Evolutionary conservation across 805 yeast genomes (phyloP), one percentile per base, ranked within the genome.

Genomic region (Diddensiella santjacobensis): DNA sequence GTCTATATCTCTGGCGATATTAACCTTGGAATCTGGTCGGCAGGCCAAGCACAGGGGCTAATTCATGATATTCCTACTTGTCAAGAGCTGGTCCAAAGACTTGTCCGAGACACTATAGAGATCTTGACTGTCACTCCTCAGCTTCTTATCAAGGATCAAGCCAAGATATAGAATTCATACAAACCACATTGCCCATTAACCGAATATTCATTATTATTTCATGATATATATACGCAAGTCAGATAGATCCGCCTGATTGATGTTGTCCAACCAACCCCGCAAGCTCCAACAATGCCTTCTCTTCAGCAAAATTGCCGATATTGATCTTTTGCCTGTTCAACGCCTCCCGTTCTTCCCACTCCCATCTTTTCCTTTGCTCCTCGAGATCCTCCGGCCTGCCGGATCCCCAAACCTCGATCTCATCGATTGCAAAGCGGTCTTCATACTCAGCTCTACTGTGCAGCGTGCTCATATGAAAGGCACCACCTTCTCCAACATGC

Each of bases 291-390:
- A 90, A 70, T 0, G 96, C 95, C 48, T 88, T 67, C 45, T 88
- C 96, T 58, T 90, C 97, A 20, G 58, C 65, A 48, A 76, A 77
- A 20, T 54, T 53, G 1, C 86, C 85, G 45, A 76, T 73, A 59
- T 89, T 87, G 2, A 89, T 77, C 23, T 78, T 73, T 58, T 83
- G 84, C 45, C 97, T 72, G 31, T 88, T 82, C 56, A 80, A 77
- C 0, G 95, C 95, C 62, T 88, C 96, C 42, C 80, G 72, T 60
- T 83, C 84, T 61, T 91, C 97, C 96, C 96, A 89, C 57, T 83
- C 89, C 93, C 96, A 85, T 51, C 77, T 77, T 58, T 77, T 79
- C 40, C 75, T 71, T 66, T 90, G 96, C 52, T 84, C 90, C 24
- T 77, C 83, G 41, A 89, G 68, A 55, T 87, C 95, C 51, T 81